Evolutionary conservation across 2,329 filamentous ascomycete genomes (phyloP).

Genomic region (Coniochaeta sp.): DNA sequence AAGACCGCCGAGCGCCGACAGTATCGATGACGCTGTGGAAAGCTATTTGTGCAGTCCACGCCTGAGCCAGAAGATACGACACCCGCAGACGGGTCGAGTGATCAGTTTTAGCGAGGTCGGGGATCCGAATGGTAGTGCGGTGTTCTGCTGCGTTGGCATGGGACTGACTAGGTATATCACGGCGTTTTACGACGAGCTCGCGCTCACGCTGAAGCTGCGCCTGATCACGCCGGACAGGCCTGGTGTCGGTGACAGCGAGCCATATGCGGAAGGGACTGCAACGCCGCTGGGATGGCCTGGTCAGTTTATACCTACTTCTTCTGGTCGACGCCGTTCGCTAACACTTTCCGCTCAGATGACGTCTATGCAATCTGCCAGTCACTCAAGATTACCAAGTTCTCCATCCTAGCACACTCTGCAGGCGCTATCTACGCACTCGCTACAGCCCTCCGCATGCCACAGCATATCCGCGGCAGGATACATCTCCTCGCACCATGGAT

Average conservation of each 20-base stretch:
- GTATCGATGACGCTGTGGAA: conserved; percentile 81
- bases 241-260: conserved; percentile 85
- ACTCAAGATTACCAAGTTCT: conserved; percentile 91
- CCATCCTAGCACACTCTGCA: conserved; percentile 89
- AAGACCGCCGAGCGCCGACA: conserved; percentile 72
- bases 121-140: conserved; percentile 81
- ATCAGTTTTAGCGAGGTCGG: conserved; percentile 98
- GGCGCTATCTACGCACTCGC: conserved; percentile 97
- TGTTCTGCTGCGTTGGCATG: conserved; percentile 98
- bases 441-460: conserved; percentile 89
- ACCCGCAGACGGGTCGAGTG: conserved; percentile 76
- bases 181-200: conserved; percentile 94
- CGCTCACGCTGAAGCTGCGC: conserved; percentile 77
- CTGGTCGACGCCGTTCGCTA: conserved; percentile 14
- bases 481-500: conserved; percentile 97
- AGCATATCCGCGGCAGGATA: conserved; percentile 89
- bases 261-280: conserved; percentile 72
- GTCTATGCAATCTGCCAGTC: conserved; percentile 90
- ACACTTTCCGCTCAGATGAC: conserved; percentile 47
- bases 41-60: conserved; percentile 77
- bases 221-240: conserved; percentile 92
- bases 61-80: conserved; percentile 78
- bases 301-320: conserved; percentile 36
- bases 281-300: conserved; percentile 92
- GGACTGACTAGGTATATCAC: conserved; percentile 92